These are phyloP conservation scores for Fusarium miscanthi DNA, from an alignment of 2,329 filamentous ascomycete genomes.

Conservation along the genomic window DNA sequence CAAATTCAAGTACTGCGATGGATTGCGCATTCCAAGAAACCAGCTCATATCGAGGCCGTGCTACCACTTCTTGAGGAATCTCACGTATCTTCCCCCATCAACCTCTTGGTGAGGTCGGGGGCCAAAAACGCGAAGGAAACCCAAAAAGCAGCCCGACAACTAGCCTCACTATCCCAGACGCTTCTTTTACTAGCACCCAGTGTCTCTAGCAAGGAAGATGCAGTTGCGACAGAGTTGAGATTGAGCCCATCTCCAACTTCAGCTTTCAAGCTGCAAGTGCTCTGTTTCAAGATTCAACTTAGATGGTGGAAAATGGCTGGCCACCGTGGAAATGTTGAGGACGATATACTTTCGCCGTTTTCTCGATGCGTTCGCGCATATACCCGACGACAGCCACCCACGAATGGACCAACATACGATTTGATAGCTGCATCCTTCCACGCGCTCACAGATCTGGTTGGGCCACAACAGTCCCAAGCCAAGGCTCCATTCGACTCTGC, in stretches of 20 bases:
- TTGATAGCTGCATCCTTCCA: conserved; percentile 49
- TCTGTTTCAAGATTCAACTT: conserved; percentile 71
- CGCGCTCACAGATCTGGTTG: conserved; percentile 48
- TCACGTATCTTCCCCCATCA: conserved; percentile 66
- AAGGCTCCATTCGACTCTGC: conserved; percentile 56
- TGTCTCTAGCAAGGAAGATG: conserved; percentile 72
- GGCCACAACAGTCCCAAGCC: conserved; percentile 49
- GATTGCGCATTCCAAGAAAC: conserved; percentile 69
- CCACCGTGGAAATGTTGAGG: conserved; percentile 69
- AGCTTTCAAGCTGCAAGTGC: conserved; percentile 71
- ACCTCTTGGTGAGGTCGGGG: conserved; percentile 63
- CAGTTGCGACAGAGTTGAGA: conserved; percentile 62
- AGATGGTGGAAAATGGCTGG: conserved; percentile 73
- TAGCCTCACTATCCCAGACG: conserved; percentile 73
- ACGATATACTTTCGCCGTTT: conserved; percentile 74
- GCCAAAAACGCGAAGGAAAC: conserved; percentile 57
- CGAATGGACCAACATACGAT: conserved; percentile 52
- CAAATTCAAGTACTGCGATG: conserved; percentile 75
- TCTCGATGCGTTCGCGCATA: conserved; percentile 72
- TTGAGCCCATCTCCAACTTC: conserved; percentile 66
- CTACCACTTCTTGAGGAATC: conserved; percentile 65
- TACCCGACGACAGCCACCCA: conserved; percentile 60
- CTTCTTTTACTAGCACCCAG: conserved; percentile 75
- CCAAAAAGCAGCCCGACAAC: conserved; percentile 70
- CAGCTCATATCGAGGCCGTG: conserved; percentile 67